Percentiles rank a stretch among this genome's conserved stretches.
Conservation (phyloP, 345 rosid species). For the Erodium maritimum region DNA sequence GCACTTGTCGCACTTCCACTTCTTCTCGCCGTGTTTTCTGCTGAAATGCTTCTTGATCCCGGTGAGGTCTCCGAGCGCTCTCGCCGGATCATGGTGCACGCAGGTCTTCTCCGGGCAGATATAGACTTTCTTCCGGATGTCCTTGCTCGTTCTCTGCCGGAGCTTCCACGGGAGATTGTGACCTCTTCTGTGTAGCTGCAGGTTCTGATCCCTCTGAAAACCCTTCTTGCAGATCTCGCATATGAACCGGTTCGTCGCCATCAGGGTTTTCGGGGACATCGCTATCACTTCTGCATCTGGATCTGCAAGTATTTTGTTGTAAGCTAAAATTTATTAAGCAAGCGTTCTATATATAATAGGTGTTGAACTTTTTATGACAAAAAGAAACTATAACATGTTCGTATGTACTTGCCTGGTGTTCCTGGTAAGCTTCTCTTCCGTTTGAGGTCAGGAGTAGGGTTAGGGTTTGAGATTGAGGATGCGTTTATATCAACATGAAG, state of each 20-base stretch:
- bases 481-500: constrained; percentile 19
- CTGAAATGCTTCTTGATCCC: constrained; percentile 46
- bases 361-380: too few species aligned
- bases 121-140: constrained; percentile 33
- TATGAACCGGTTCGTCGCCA: constrained; percentile 40
- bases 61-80: constrained; percentile 45
- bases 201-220: constrained; percentile 44
- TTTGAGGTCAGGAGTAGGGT: constrained; percentile 38
- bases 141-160: constrained; percentile 34
- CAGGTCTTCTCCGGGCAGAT: constrained; percentile 43
- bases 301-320: constrained; percentile 8
- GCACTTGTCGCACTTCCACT: too few species aligned
- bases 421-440: constrained; percentile 64
- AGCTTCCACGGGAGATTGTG: constrained; percentile 52
- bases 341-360: too few species aligned
- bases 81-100: constrained; percentile 39
- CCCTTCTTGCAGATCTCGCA: constrained; percentile 50
- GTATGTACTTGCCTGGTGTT: constrained; percentile 47
- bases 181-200: constrained; percentile 47
- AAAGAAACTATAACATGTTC: too few species aligned
- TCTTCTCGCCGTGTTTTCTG: constrained; percentile 50
- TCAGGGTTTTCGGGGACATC: constrained; percentile 35
- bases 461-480: constrained; percentile 38
- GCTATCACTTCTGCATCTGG: constrained; percentile 47
- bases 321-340: too few species aligned